Conservation (phyloP, 192 early-diverging fungal species). For the Coemansia sp. region DNA sequence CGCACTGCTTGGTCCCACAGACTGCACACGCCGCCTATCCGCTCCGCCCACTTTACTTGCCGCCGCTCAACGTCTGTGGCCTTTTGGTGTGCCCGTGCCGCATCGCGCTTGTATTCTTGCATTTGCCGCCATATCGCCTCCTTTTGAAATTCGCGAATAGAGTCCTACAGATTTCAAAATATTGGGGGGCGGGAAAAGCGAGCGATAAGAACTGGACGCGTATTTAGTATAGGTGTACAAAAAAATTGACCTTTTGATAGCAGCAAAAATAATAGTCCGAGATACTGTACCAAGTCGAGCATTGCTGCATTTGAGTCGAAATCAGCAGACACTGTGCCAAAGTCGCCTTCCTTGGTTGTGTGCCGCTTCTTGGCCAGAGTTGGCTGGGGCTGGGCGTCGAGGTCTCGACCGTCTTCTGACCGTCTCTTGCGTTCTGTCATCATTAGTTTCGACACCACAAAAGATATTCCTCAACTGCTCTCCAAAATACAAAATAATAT, state of each 20-base stretch:
- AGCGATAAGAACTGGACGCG: neutral
- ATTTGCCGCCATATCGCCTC: slow-evolving; percentile 70
- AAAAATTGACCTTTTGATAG: neutral
- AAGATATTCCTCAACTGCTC: neutral
- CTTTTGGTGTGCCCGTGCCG: slow-evolving; percentile 49
- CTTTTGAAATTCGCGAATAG: slow-evolving; percentile 62
- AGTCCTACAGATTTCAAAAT: slow-evolving; percentile 30
- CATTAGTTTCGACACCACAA: slow-evolving; percentile 19
- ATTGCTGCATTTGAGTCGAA: slow-evolving; percentile 49
- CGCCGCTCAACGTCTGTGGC: slow-evolving; percentile 51
- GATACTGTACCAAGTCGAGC: slow-evolving; percentile 52
- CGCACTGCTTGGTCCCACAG: slow-evolving; percentile 57
- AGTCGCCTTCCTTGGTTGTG: slow-evolving; percentile 46
- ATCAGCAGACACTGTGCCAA: slow-evolving; percentile 36
- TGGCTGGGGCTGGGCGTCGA: slow-evolving; percentile 46
- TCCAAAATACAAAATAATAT: neutral
- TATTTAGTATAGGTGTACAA: neutral
- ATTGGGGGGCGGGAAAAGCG: neutral
- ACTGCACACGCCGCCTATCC: slow-evolving; percentile 46
- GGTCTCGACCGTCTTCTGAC: slow-evolving; percentile 50
- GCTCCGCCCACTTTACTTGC: slow-evolving; percentile 48
- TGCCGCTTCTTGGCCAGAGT: slow-evolving; percentile 52
- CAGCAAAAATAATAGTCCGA: neutral
- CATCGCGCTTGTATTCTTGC: slow-evolving; percentile 66
- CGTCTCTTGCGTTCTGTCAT: slow-evolving; percentile 57